Evolutionary conservation across 2,329 filamentous ascomycete species (phyloP).

Genomic region (Fusarium penzigii): DNA sequence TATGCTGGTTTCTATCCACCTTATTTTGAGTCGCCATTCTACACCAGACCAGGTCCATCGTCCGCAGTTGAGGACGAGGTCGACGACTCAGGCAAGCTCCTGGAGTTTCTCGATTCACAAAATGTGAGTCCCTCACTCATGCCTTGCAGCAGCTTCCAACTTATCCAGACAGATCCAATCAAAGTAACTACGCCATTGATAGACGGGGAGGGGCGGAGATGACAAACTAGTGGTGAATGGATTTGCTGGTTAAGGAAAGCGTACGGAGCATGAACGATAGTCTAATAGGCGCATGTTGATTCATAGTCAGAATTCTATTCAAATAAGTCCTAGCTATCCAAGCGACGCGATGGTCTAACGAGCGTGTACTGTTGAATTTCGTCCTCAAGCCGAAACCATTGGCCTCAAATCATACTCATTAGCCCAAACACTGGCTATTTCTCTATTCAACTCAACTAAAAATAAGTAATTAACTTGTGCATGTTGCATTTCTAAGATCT

Average conservation of each 20-base stretch:
- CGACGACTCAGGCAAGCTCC: neutral
- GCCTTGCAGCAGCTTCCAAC: neutral
- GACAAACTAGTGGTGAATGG: neutral
- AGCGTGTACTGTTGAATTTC: neutral
- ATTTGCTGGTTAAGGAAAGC: neutral
- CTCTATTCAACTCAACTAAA: neutral
- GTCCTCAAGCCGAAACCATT: neutral
- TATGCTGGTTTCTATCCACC: constrained; percentile 38
- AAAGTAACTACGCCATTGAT: neutral
- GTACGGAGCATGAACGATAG: neutral
- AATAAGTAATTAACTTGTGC: neutral
- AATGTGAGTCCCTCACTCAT: neutral
- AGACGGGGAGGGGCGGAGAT: neutral
- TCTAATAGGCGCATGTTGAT: too few relatives aligned
- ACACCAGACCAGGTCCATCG: constrained; percentile 16
- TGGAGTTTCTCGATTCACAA: neutral
- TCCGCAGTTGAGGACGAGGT: neutral
- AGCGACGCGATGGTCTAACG: neutral
- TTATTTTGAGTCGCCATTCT: constrained; percentile 24
- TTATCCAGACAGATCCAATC: neutral
- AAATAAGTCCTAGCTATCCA: too few relatives aligned
- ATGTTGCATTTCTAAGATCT: neutral
- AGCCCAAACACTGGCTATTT: neutral
- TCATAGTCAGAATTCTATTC: too few relatives aligned
- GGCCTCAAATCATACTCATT: neutral